Conservation (phyloP, 352 stramenopile genomes). For the Pythium aquatile region DNA sequence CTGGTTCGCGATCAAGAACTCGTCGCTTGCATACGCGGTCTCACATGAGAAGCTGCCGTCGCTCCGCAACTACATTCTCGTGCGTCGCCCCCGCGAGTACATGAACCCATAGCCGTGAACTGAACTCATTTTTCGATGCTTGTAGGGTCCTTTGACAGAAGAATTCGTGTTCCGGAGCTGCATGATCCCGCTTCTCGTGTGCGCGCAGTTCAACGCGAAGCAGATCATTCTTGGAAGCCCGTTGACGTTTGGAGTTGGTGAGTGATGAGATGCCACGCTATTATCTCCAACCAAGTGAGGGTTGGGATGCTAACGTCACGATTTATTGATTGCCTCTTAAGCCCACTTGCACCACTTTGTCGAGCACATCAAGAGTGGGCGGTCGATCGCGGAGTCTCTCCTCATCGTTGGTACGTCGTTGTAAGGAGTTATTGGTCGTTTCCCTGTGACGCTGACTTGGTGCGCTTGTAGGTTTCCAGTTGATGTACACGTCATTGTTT, state of each 20-base stretch:
- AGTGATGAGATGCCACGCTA: conserved; percentile 29
- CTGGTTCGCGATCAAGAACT: conserved; percentile 84
- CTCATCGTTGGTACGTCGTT: conserved; percentile 67
- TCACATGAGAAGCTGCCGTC: conserved; percentile 71
- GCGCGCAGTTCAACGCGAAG: conserved; percentile 67
- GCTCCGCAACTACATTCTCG: conserved; percentile 80
- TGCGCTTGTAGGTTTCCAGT: conserved; percentile 80
- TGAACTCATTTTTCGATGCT: conserved; percentile 1
- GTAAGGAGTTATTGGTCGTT: background rate
- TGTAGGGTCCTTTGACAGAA: conserved; percentile 90
- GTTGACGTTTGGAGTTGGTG: conserved; percentile 94
- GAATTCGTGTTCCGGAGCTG: conserved; percentile 96
- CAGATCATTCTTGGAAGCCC: conserved; percentile 87
- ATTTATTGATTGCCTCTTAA: conserved; percentile 17
- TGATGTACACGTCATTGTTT: conserved; percentile 96
- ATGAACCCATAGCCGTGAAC: conserved; percentile 2
- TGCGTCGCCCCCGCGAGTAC: conserved; percentile 27
- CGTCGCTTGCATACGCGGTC: conserved; percentile 73
- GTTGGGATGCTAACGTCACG: background rate
- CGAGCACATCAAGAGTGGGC: conserved; percentile 72
- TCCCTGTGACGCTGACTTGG: background rate
- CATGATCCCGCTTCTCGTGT: conserved; percentile 90
- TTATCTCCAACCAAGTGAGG: background rate
- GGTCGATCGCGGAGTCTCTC: conserved; percentile 62
- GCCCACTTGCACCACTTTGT: conserved; percentile 87